These are phyloP conservation scores for Calonectria ilicicola DNA, from an alignment of 2,329 filamentous ascomycete species.

Conservation along the genomic window DNA sequence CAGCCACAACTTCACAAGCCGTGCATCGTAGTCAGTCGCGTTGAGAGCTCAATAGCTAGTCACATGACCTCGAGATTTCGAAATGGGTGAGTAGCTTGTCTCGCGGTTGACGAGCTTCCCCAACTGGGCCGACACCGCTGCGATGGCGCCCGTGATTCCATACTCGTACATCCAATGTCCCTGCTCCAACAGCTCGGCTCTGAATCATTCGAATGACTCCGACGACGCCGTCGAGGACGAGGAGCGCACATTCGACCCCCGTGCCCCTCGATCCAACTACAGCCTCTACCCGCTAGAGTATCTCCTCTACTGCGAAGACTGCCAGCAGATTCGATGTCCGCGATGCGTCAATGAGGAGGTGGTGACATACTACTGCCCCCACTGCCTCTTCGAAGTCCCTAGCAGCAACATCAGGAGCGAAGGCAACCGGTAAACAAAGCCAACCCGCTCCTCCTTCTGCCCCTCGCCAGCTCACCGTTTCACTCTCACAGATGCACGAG, in stretches of 20 bases:
- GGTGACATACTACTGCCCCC: constrained; percentile 94
- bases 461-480: constrained; percentile 34
- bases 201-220: constrained; percentile 47
- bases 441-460: background rate
- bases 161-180: constrained; percentile 78
- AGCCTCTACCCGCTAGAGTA: constrained; percentile 94
- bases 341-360: constrained; percentile 94
- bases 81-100: constrained; percentile 33
- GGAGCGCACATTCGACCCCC: constrained; percentile 86
- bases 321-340: constrained; percentile 93
- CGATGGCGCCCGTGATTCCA: constrained; percentile 66
- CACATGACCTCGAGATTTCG: constrained; percentile 27
- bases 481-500: constrained; percentile 77
- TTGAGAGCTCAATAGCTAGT: background rate
- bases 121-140: constrained; percentile 28
- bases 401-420: constrained; percentile 93
- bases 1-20: background rate
- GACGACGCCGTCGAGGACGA: constrained; percentile 70
- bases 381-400: constrained; percentile 94
- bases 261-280: constrained; percentile 86
- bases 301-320: constrained; percentile 96
- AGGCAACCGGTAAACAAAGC: constrained; percentile 80
- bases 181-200: constrained; percentile 63
- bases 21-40: background rate
- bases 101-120: constrained; percentile 28